These are phyloP conservation scores for Neopestalotiopsis rosae DNA, from an alignment of 2,329 filamentous ascomycete genomes.

Conservation along the genomic window DNA sequence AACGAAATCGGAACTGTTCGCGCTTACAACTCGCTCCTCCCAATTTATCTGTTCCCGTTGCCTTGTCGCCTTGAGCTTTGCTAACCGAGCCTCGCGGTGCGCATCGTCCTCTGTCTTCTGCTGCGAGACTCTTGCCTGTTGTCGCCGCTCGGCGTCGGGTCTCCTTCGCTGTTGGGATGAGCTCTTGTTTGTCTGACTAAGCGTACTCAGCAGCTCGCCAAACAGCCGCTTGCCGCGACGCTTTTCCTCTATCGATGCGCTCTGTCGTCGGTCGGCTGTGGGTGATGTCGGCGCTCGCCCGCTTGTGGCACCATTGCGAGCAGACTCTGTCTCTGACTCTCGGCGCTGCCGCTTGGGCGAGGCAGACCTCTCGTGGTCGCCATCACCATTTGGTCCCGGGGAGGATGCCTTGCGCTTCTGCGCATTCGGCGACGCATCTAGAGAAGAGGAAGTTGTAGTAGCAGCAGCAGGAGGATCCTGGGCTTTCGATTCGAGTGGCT, in stretches of 20 bases:
- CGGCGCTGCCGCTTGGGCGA: slow-evolving; percentile 33
- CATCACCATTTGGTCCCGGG: slow-evolving; percentile 25
- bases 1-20: neutral
- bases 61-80: slow-evolving; percentile 65
- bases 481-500: neutral
- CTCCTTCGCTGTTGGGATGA: slow-evolving; percentile 68
- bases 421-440: neutral
- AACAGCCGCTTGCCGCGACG: slow-evolving; percentile 86
- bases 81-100: slow-evolving; percentile 67
- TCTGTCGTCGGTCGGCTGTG: slow-evolving; percentile 42
- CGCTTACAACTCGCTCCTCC: slow-evolving; percentile 76
- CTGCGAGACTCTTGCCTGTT: slow-evolving; percentile 75
- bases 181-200: slow-evolving; percentile 73
- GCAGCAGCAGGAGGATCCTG: neutral
- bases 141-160: slow-evolving; percentile 81
- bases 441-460: neutral
- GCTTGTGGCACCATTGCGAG: slow-evolving; percentile 20
- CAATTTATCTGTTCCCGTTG: slow-evolving; percentile 74
- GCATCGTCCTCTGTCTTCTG: slow-evolving; percentile 76
- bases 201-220: slow-evolving; percentile 77
- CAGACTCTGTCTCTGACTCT: slow-evolving; percentile 25
- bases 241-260: slow-evolving; percentile 70
- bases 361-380: slow-evolving; percentile 15
- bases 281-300: slow-evolving; percentile 15
- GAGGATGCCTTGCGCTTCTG: slow-evolving; percentile 40